Conservation (phyloP, 2,329 filamentous ascomycete genomes). For the Xylariaceae sp. region DNA sequence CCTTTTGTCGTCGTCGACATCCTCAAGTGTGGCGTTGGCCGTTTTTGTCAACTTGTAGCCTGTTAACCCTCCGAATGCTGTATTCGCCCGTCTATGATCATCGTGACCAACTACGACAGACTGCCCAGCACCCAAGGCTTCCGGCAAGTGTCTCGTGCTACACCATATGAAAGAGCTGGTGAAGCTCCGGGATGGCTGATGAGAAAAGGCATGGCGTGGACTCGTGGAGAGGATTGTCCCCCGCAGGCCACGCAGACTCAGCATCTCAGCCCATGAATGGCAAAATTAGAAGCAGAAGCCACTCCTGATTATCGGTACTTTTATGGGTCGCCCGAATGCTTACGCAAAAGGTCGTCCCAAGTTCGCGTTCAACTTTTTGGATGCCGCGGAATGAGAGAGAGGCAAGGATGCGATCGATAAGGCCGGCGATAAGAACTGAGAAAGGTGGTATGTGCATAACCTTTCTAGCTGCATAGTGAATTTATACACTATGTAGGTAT, state of each 20-base stretch:
- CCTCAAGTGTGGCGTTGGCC: background rate
- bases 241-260: slow-evolving; percentile 26
- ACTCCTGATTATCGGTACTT: background rate
- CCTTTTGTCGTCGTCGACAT: background rate
- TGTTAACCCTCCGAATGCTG: background rate
- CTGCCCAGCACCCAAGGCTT: background rate
- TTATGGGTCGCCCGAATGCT: background rate
- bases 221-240: slow-evolving; percentile 22
- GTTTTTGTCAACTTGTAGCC: background rate
- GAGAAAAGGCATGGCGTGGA: slow-evolving; percentile 10
- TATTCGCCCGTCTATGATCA: background rate
- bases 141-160: background rate
- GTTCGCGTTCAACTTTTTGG: slow-evolving; percentile 9
- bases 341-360: background rate
- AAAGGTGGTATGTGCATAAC: no score
- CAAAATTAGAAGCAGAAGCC: slow-evolving; percentile 8
- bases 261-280: slow-evolving; percentile 31
- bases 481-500: no score
- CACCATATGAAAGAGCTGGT: background rate
- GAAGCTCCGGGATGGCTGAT: slow-evolving; percentile 4
- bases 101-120: background rate
- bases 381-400: no score
- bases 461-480: no score
- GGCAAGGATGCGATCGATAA: no score
- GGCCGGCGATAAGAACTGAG: no score